A percentile compares a stretch with the other conserved stretches of the same genome.
These are phyloP conservation scores for Fusarium succisae DNA, from an alignment of 2,329 filamentous ascomycete species.

Conservation along the genomic window DNA sequence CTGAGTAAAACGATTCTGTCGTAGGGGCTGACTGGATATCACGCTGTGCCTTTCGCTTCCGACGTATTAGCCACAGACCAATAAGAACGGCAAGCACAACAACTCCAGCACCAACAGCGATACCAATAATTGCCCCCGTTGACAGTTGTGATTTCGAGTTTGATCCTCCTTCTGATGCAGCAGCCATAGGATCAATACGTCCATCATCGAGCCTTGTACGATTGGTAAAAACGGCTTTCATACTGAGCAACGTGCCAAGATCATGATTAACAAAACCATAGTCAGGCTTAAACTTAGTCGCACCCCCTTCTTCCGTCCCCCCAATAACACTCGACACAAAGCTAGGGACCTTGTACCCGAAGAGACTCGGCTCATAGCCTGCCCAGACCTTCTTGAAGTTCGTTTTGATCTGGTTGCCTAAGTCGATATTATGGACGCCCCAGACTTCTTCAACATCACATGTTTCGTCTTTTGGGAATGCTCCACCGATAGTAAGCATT, in stretches of 20 bases:
- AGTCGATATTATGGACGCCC: not conserved
- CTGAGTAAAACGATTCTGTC: not conserved
- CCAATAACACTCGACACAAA: not conserved
- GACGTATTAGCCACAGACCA: not conserved
- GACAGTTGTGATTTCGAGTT: not conserved
- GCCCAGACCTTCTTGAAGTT: constrained; percentile 7
- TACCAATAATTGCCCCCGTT: not conserved
- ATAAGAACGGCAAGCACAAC: not conserved
- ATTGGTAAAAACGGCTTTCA: not conserved
- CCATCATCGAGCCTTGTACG: not conserved
- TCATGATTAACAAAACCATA: not conserved
- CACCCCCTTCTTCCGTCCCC: not conserved
- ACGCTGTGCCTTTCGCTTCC: not conserved
- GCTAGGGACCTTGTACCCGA: not conserved
- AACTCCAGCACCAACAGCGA: not conserved
- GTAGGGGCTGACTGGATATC: not conserved
- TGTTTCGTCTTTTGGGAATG: not conserved
- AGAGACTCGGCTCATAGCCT: not conserved
- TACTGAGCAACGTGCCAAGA: not conserved
- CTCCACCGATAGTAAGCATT: not conserved
- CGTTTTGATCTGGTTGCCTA: not conserved
- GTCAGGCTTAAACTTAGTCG: not conserved
- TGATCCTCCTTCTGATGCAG: not conserved
- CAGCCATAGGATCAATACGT: not conserved
- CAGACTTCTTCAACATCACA: not conserved